A percentile compares a stretch with the other conserved stretches of the same genome.
These are phyloP conservation scores for Akanthomyces muscarius DNA, from an alignment of 2,329 filamentous ascomycete species.

Conservation along the genomic window DNA sequence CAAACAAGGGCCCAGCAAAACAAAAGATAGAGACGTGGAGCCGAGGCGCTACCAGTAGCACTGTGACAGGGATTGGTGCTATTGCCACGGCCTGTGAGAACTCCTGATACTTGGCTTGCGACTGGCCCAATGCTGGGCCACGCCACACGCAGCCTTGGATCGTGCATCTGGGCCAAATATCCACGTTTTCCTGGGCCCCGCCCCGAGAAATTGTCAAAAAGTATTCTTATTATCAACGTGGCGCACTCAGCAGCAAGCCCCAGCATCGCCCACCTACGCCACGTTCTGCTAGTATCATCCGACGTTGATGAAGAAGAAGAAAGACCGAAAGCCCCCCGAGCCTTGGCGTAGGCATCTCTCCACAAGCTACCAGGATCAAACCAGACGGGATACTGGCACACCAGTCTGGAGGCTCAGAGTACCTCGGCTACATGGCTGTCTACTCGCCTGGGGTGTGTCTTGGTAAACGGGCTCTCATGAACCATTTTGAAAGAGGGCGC, in stretches of 20 bases:
- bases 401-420: neutral
- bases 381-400: neutral
- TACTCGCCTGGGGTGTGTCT: neutral
- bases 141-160: constrained; percentile 2
- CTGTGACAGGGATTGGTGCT: neutral
- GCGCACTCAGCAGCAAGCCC: neutral
- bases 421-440: neutral
- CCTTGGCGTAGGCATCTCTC: neutral
- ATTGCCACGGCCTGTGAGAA: neutral
- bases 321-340: neutral
- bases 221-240: neutral
- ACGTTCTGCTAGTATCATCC: neutral
- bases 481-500: neutral
- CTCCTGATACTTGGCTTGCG: neutral
- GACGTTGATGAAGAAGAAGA: neutral
- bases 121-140: neutral
- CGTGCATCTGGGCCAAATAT: neutral
- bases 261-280: neutral
- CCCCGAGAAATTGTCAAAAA: neutral
- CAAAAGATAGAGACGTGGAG: no score
- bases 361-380: neutral
- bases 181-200: neutral
- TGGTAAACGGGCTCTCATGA: neutral
- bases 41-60: neutral
- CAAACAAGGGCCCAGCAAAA: neutral